Base-by-base conservation (phyloP, 768 basidiomycete species). In the Pisolithus orientalis region DNA sequence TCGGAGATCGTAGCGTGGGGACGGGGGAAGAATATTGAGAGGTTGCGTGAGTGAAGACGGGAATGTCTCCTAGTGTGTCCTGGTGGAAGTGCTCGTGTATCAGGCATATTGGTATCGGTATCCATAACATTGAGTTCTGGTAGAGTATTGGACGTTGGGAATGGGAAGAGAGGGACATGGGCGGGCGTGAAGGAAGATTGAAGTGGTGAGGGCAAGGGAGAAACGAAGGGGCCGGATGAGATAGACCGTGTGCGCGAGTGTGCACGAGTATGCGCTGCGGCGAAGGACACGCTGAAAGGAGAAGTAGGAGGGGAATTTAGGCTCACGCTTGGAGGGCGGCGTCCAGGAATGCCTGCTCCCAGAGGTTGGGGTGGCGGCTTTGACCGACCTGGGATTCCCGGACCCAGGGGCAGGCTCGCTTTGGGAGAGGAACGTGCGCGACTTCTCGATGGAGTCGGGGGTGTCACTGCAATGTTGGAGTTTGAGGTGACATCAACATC, bases 11-110 rank as follows among this genome's bases (percentile, higher is more conserved):
- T 74, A 7, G 77, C 72, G 0, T 77, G 70, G 0, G 83, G 79
- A 32, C 84, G 80, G 14, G 94, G 94, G 60, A 96, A 96, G 76
- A 86, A 95, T 16, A 95, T 75, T 1, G 92, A 94, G 3, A 96
- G 73, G 62, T 97, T 97, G 44, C 93, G 82, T 0, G 93, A 94
- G 63, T 96, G 93, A 16, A 95, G 73, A 2, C 90, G 79, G 4
- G 80, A 70, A 66, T 93, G 90, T 42, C 75, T 59, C 43, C 75
- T 63, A n/a, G 50, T 65, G 10, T 69, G 68, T 21, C 63, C 53
- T 24, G 65, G 67, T 1, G 58, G 62, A 14, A 54, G 38, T n/a
- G 21, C 34, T 7, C 42, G 39, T 28, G 25, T 3, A 29, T 31
- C 45, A 8, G 40, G 25, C 31, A 11, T 32, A 37, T 59, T 54